These are phyloP conservation scores for Rhizophagus sp. DNA, from an alignment of 192 early-diverging fungal genomes.

Conservation along the genomic window DNA sequence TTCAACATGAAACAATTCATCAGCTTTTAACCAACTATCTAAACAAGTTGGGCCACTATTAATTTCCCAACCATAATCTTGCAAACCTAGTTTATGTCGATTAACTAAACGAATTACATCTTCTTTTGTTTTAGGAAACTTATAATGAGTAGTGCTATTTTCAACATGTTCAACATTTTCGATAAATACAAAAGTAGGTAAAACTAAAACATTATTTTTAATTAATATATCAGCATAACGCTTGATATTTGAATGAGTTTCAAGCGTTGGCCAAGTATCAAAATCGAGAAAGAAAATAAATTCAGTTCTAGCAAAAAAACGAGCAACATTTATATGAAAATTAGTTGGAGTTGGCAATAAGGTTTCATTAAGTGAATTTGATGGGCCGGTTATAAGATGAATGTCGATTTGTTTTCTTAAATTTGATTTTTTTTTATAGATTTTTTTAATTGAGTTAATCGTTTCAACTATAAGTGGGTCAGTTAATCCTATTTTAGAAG, in stretches of 20 bases:
- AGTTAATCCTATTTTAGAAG: slow-evolving; percentile 8
- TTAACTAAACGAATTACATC: background rate
- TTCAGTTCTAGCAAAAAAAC: slow-evolving; percentile 55
- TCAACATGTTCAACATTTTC: slow-evolving; percentile 15
- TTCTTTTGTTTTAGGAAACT: background rate
- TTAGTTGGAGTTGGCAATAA: slow-evolving; percentile 42
- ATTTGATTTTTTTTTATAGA: slow-evolving; percentile 40
- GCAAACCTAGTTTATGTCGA: slow-evolving; percentile 12
- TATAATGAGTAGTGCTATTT: background rate
- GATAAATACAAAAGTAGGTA: slow-evolving; percentile 51
- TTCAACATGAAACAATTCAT: slow-evolving; percentile 44
- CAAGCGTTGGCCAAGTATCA: slow-evolving; percentile 44
- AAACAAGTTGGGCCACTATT: slow-evolving; percentile 51
- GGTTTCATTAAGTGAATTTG: slow-evolving; percentile 21
- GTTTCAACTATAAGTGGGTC: slow-evolving; percentile 6
- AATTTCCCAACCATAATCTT: slow-evolving; percentile 57
- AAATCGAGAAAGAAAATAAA: slow-evolving; percentile 47
- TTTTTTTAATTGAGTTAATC: slow-evolving; percentile 21
- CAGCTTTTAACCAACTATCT: slow-evolving; percentile 45
- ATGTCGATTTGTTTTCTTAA: slow-evolving; percentile 46
- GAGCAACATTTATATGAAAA: slow-evolving; percentile 51
- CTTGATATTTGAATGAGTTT: slow-evolving; percentile 37
- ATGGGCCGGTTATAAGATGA: slow-evolving; percentile 45
- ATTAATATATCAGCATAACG: background rate
- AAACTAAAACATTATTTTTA: slow-evolving; percentile 49